A percentile compares a stretch with the other conserved stretches of the same genome.
These are phyloP conservation scores for Cercospora sp. DNA, from an alignment of 2,329 filamentous ascomycete genomes.

Conservation along the genomic window DNA sequence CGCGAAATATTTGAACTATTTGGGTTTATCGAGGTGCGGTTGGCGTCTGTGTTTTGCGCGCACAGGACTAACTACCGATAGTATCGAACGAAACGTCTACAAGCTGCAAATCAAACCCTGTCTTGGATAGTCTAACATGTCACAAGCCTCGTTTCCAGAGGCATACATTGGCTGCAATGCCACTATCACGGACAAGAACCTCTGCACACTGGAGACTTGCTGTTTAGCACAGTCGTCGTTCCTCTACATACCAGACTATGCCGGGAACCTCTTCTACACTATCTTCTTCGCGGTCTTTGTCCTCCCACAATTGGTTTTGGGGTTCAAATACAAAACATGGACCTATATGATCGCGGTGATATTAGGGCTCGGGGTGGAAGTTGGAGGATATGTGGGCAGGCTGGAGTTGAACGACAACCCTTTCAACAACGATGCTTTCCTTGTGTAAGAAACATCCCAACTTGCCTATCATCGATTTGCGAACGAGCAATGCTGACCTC, in stretches of 20 bases:
- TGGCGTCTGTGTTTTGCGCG: too few species aligned
- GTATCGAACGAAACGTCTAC: too few species aligned
- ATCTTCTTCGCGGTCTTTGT: slow-evolving; percentile 53
- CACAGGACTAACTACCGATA: too few species aligned
- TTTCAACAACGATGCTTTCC: slow-evolving; percentile 51
- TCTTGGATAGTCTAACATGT: too few species aligned
- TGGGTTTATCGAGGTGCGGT: not conserved
- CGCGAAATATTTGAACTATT: not conserved
- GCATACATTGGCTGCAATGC: slow-evolving; percentile 26
- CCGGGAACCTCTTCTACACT: slow-evolving; percentile 49
- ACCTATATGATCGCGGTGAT: slow-evolving; percentile 54
- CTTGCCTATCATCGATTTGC: not conserved
- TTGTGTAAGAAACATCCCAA: slow-evolving; percentile 44
- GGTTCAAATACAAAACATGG: slow-evolving; percentile 56
- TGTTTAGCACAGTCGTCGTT: slow-evolving; percentile 44
- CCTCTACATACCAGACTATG: slow-evolving; percentile 54
- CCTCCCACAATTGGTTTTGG: slow-evolving; percentile 51
- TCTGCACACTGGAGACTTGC: slow-evolving; percentile 36
- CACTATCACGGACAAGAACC: slow-evolving; percentile 15
- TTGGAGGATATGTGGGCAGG: slow-evolving; percentile 58
- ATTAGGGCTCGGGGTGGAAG: slow-evolving; percentile 52
- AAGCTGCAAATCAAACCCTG: too few species aligned
- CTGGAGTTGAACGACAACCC: slow-evolving; percentile 56
- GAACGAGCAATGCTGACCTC: not conserved
- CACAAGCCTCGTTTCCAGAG: not conserved